A percentile compares a stretch with the other conserved stretches of the same genome.
Conservation (phyloP, 1,139 yeast genomes). For the Magnusiomyces tetraspermus region DNA sequence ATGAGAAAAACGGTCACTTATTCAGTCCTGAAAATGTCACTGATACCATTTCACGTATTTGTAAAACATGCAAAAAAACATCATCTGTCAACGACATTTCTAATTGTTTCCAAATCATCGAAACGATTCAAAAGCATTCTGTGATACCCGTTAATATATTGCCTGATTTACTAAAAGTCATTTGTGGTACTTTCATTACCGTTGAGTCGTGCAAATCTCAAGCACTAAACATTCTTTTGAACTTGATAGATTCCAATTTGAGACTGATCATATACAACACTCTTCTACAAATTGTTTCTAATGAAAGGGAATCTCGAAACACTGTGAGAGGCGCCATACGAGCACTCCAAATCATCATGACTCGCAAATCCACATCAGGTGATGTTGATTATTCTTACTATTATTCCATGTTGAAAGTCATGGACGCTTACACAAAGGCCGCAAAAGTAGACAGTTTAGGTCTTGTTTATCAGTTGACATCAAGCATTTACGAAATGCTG, state of each 20-base stretch:
- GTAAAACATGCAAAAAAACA: constrained; percentile 39
- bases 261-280: constrained; percentile 32
- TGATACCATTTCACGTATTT: constrained; percentile 31
- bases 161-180: constrained; percentile 36
- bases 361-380: constrained; percentile 11
- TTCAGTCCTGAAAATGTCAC: background rate
- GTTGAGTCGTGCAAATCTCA: constrained; percentile 34
- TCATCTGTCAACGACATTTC: constrained; percentile 36
- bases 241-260: constrained; percentile 33
- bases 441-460: constrained; percentile 23
- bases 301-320: constrained; percentile 26
- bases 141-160: constrained; percentile 39
- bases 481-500: constrained; percentile 21
- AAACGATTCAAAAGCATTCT: constrained; percentile 42
- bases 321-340: constrained; percentile 44
- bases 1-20: constrained; percentile 38
- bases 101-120: constrained; percentile 40
- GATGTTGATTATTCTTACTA: constrained; percentile 15
- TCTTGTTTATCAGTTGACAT: constrained; percentile 25
- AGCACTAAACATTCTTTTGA: constrained; percentile 36
- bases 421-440: constrained; percentile 23
- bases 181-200: constrained; percentile 41
- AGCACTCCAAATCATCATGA: constrained; percentile 24
- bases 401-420: constrained; percentile 22
- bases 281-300: constrained; percentile 31